These are phyloP conservation scores for Fragilaria crotonensis DNA, from an alignment of 108 stramenopile species.

Conservation along the genomic window DNA sequence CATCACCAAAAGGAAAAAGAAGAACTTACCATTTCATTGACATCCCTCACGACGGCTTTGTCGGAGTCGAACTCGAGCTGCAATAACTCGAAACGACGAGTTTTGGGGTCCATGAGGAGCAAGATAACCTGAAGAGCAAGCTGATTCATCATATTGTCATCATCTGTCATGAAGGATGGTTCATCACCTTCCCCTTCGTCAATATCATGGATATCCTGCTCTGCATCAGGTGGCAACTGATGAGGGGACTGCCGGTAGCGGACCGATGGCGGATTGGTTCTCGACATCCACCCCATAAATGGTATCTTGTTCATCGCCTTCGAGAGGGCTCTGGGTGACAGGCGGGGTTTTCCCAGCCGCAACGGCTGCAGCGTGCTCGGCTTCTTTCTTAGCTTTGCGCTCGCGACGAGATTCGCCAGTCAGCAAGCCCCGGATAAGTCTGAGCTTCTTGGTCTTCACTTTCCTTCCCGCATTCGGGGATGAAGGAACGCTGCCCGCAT, in stretches of 20 bases:
- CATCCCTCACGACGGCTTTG: constrained; percentile 54
- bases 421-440: neutral
- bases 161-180: neutral
- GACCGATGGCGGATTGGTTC: too few relatives aligned
- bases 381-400: neutral
- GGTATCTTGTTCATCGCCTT: neutral
- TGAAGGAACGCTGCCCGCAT: too few relatives aligned
- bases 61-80: constrained; percentile 82
- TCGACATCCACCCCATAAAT: neutral
- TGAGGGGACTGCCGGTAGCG: too few relatives aligned
- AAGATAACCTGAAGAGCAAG: constrained; percentile 52
- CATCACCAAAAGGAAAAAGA: neutral
- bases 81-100: constrained; percentile 72
- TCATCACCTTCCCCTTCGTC: neutral
- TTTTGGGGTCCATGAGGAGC: constrained; percentile 66
- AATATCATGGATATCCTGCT: neutral
- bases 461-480: too few relatives aligned
- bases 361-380: neutral
- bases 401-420: constrained; percentile 1
- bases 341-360: neutral
- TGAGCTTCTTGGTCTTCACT: too few relatives aligned
- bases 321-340: neutral
- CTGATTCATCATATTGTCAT: neutral
- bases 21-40: constrained; percentile 63
- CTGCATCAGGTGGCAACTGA: neutral